Evolutionary conservation across 179 eudicot genomes (phyloP).

Genomic region (Patellifolia procumbens): DNA sequence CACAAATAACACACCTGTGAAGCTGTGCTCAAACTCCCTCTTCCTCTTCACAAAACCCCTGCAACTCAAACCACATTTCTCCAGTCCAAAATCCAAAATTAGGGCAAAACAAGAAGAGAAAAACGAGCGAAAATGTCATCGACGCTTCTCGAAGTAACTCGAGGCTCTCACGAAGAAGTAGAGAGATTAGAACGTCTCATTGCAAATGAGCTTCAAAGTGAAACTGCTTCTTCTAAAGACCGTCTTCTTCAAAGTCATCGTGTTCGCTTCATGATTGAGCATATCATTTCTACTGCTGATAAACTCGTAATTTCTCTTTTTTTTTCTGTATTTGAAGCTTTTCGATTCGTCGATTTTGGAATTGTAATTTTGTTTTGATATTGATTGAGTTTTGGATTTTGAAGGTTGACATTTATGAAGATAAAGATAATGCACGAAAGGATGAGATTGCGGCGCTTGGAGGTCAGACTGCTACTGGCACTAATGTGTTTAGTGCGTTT

Average conservation of each 20-base stretch:
- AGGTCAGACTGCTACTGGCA: constrained; percentile 81
- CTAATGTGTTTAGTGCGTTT: constrained; percentile 87
- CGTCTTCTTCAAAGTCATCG: constrained; percentile 89
- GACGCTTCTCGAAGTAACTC: constrained; percentile 92
- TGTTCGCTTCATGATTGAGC: constrained; percentile 80
- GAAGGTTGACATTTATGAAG: no score
- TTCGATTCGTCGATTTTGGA: neutral
- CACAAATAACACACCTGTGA: no score
- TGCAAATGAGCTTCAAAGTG: constrained; percentile 78
- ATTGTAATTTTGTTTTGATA: constrained; percentile 3
- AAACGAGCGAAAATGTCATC: constrained; percentile 97
- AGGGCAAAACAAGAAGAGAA: neutral
- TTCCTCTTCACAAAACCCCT: neutral
- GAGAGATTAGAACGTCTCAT: constrained; percentile 84
- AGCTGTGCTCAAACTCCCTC: no score
- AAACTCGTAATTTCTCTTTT: no score
- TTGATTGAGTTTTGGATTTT: neutral
- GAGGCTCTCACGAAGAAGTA: constrained; percentile 87
- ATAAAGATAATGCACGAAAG: no score
- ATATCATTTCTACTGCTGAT: no score
- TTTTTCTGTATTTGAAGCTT: neutral
- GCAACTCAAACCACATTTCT: neutral
- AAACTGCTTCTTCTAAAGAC: constrained; percentile 66
- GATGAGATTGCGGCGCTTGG: no score
- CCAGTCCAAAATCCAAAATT: no score